phyloP scores from a whole-genome alignment of 164 flowering plant genomes.

The Vitis amurensis region DNA sequence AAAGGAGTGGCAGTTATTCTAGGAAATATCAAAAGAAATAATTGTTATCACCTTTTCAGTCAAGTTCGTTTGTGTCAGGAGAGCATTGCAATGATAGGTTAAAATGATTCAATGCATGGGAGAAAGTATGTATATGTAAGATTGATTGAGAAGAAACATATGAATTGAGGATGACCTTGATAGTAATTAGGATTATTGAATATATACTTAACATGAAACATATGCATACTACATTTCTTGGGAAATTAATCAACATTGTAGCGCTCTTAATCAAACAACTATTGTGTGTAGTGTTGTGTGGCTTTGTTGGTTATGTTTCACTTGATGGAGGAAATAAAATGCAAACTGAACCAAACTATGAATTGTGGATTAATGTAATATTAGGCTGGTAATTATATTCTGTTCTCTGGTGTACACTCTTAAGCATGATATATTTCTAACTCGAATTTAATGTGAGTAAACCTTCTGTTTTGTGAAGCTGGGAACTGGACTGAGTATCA shows the following conservation, averaged over 20 bases:
- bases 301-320: not conserved
- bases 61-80: not conserved
- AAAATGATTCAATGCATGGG: not conserved
- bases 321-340: not conserved
- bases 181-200: no score
- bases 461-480: conserved; percentile 52
- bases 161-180: no score
- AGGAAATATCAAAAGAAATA: no score
- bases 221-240: not conserved
- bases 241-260: not conserved
- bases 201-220: not conserved
- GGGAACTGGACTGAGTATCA: conserved; percentile 93
- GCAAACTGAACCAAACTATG: not conserved
- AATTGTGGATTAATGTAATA: no score
- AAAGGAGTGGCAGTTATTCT: not conserved
- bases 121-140: not conserved
- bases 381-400: no score
- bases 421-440: not conserved
- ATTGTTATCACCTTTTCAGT: not conserved
- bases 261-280: not conserved
- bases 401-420: no score
- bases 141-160: not conserved
- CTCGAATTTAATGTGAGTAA: conserved; percentile 18
- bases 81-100: not conserved
- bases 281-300: no score